Conservation (phyloP, 192 early-diverging fungal genomes). For the Rhizophagus sp. region DNA sequence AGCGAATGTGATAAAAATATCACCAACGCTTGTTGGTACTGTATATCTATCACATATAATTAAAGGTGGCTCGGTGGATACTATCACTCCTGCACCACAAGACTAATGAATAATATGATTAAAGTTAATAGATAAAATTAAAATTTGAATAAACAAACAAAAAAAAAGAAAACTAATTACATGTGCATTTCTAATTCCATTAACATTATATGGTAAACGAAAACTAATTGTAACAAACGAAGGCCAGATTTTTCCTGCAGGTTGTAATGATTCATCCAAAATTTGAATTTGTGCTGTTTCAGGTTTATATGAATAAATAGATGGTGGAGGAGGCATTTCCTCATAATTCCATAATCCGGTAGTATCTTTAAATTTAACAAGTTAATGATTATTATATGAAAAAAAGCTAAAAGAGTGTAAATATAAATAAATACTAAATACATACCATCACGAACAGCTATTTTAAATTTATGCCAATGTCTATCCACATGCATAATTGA, state of each 20-base stretch:
- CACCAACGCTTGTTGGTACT: slow-evolving; percentile 76
- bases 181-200: slow-evolving; percentile 69
- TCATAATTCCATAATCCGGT: slow-evolving; percentile 84
- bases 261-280: slow-evolving; percentile 69
- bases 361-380: slow-evolving; percentile 39
- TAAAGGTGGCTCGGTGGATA: slow-evolving; percentile 77
- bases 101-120: slow-evolving; percentile 4
- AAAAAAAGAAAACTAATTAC: slow-evolving; percentile 1
- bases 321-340: slow-evolving; percentile 65
- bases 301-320: slow-evolving; percentile 48
- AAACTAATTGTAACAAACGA: slow-evolving; percentile 80
- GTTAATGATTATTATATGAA: not conserved
- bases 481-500: slow-evolving; percentile 82
- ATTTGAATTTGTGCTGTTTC: slow-evolving; percentile 71
- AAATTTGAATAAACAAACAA: not conserved
- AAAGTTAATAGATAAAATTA: not conserved
- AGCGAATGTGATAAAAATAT: slow-evolving; percentile 81
- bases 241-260: slow-evolving; percentile 73
- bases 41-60: slow-evolving; percentile 81
- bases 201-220: slow-evolving; percentile 76
- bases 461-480: slow-evolving; percentile 82
- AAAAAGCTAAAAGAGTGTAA: no score
- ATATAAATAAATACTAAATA: not conserved
- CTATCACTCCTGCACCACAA: slow-evolving; percentile 77
- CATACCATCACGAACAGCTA: slow-evolving; percentile 74